Conservation (phyloP, 768 basidiomycete species). For the Collybiopsis luxurians region DNA sequence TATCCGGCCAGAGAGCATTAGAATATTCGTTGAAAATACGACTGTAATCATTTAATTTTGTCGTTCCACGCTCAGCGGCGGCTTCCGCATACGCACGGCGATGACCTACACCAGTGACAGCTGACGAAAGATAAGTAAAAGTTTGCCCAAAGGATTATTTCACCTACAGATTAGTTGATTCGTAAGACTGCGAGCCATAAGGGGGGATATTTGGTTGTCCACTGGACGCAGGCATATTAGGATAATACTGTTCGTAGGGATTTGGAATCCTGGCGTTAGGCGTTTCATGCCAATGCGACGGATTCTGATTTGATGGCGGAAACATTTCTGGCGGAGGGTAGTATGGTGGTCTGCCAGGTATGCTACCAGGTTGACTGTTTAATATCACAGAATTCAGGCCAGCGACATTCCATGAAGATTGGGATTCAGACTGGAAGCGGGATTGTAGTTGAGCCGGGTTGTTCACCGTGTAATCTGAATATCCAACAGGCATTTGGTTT, state of each 20-base stretch:
- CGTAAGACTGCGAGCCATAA: conserved; percentile 1
- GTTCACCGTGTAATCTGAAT: neutral
- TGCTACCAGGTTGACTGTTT: neutral
- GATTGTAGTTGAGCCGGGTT: neutral
- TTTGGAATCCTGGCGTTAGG: neutral
- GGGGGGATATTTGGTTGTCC: neutral
- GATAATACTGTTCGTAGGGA: neutral
- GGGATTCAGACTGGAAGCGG: neutral
- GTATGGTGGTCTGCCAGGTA: neutral
- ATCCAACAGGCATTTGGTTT: neutral
- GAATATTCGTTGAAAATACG: too few species aligned
- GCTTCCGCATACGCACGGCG: neutral
- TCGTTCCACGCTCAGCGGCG: neutral
- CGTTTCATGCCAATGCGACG: neutral
- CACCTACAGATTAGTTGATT: neutral
- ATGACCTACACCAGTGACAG: neutral
- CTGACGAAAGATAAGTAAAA: neutral
- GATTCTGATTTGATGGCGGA: neutral
- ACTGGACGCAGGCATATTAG: neutral
- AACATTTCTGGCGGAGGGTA: neutral
- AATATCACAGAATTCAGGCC: neutral
- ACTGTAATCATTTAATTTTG: too few species aligned
- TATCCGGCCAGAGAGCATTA: too few species aligned
- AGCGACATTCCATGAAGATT: neutral
- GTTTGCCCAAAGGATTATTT: neutral